phyloP scores from a whole-genome alignment of 768 basidiomycete species.

The Jaapia argillacea region DNA sequence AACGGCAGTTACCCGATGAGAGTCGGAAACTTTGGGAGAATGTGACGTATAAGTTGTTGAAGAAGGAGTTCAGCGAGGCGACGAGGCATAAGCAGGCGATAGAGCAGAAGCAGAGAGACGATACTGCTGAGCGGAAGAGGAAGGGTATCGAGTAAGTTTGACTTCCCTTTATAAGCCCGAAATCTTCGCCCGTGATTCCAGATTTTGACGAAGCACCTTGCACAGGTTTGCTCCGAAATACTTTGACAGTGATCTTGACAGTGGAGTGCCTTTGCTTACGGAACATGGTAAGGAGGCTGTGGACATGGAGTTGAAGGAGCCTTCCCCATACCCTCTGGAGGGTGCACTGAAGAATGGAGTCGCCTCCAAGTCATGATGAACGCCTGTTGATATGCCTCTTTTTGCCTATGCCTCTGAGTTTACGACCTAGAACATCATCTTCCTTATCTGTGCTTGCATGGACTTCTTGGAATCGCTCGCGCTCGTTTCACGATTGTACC shows the following conservation, averaged over 20 bases:
- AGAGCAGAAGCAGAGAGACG: constrained; percentile 89
- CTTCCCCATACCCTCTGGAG: neutral
- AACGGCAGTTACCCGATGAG: constrained; percentile 70
- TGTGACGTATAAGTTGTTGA: constrained; percentile 64
- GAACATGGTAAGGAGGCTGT: constrained; percentile 60
- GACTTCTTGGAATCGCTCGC: no score
- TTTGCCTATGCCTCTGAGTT: no score
- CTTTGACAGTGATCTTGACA: constrained; percentile 60
- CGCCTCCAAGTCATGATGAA: no score
- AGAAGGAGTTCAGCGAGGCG: constrained; percentile 86
- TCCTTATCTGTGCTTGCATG: no score
- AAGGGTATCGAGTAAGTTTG: constrained; percentile 65
- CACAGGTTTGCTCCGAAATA: constrained; percentile 62
- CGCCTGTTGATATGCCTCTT: no score
- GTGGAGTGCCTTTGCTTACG: constrained; percentile 63
- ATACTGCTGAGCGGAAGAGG: constrained; percentile 78
- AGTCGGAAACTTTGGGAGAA: constrained; percentile 82
- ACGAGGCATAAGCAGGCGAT: constrained; percentile 86
- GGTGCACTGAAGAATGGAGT: no score
- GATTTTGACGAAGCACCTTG: constrained; percentile 1
- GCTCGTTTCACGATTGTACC: no score
- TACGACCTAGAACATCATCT: no score
- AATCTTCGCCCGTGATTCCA: neutral
- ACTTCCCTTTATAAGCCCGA: neutral
- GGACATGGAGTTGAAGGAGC: constrained; percentile 51